Evolutionary conservation across 106 monocot genomes (phyloP), one percentile per base, ranked within the genome.

Genomic region (Amphibolis antarctica): DNA sequence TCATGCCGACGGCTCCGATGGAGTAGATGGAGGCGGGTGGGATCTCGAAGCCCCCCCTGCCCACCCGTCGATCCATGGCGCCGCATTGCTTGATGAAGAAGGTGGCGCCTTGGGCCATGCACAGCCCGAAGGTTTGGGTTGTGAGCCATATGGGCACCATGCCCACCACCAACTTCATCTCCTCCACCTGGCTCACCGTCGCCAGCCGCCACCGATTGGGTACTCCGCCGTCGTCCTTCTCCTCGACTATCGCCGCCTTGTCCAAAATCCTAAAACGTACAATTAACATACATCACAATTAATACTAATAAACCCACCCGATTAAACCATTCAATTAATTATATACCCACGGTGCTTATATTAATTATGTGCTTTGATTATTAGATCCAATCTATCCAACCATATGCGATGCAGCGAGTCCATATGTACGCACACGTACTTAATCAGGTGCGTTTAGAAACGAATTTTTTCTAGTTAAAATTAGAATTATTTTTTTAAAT

Each of bases 21-120:
- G 84, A 55, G 75, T 50, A 84, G 66, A 82, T 14, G 24, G 82
- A 78, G 42, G 88, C 82, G 20, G 88, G 75, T 0, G 92, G 92
- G 30, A 88, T 75, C 54, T 76, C 75, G 64, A 92, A 78, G n/a
- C n/a, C n/a, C 17, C 42, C 18, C 27, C 29, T 17, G 10, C 54
- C 55, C 20, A 88, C 28, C 17, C 20, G 70, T 23, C 83, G 53
- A 74, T 91, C 43, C 85, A 88, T 85, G 27, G 46, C 66, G 71
- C 79, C 74, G 0, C 70, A 78, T 59, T 88, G 92, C 60, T 92
- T 92, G 75, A 88, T 76, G 85, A 88, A 92, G 77, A 91, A 83
- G 75, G 92, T 88, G 19, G 73, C 68, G 5, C 74, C 36, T 42
- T 92, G 92, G 1, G 82, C 76, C 5, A 82, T 63, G 50, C 69